These are phyloP conservation scores for Aspergillus carbonarius DNA, from an alignment of 2,329 filamentous ascomycete species.

Conservation along the genomic window DNA sequence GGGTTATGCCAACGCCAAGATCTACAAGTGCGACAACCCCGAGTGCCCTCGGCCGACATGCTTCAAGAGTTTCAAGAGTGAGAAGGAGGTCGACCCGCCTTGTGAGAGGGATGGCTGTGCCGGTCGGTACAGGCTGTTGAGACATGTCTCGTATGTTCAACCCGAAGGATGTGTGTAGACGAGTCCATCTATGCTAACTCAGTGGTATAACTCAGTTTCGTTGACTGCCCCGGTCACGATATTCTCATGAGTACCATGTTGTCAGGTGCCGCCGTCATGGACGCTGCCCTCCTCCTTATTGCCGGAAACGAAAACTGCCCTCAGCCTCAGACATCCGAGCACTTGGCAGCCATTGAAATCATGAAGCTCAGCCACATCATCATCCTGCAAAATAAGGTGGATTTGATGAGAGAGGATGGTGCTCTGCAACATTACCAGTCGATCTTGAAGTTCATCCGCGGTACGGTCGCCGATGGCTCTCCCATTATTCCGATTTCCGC, in stretches of 20 bases:
- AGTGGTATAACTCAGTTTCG: slow-evolving; percentile 62
- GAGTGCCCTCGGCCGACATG: slow-evolving; percentile 92
- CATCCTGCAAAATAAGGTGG: slow-evolving; percentile 99
- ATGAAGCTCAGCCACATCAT: slow-evolving; percentile 99
- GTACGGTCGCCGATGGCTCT: slow-evolving; percentile 90
- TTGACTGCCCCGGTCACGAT: slow-evolving; percentile 98
- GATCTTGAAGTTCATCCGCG: slow-evolving; percentile 96
- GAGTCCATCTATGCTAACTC: slow-evolving; percentile 9
- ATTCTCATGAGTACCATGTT: slow-evolving; percentile 99
- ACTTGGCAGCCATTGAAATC: slow-evolving; percentile 98
- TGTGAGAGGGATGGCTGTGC: slow-evolving; percentile 91
- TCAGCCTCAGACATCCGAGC: slow-evolving; percentile 97
- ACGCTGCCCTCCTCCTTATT: slow-evolving; percentile 92
- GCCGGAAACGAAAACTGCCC: slow-evolving; percentile 98
- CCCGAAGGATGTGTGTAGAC: not conserved
- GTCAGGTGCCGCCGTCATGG: slow-evolving; percentile 99
- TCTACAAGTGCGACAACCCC: slow-evolving; percentile 95
- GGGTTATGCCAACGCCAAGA: slow-evolving; percentile 98
- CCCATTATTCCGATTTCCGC: slow-evolving; percentile 96
- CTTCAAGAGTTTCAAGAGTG: slow-evolving; percentile 96
- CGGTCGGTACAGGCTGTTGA: slow-evolving; percentile 82
- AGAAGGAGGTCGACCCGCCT: slow-evolving; percentile 95
- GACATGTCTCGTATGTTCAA: slow-evolving; percentile 75
- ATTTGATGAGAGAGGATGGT: slow-evolving; percentile 94
- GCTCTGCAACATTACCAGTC: slow-evolving; percentile 94